Evolutionary conservation across 805 yeast genomes (phyloP), one percentile per base, ranked within the genome.

Genomic region (Candida maris): DNA sequence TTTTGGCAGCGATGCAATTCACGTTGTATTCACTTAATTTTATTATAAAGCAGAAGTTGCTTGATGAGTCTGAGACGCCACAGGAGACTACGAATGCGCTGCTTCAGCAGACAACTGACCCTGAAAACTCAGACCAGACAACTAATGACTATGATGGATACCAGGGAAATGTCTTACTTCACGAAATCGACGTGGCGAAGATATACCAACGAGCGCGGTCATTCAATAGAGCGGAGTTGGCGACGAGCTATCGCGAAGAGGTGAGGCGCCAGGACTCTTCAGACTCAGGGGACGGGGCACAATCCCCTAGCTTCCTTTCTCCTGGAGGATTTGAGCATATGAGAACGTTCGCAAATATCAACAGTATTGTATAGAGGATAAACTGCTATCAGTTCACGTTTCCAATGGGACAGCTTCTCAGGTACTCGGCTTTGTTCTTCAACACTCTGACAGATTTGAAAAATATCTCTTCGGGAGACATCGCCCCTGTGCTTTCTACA

Each of bases 401-500:
- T 29, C 79, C 75, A 42, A 85, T 82, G 33, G 93, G 91, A 62
- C 93, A 85, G 55, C 69, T 77, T 58, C 84, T 78, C 61, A 85
- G 68, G 57, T 81, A 82, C 46, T 80, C 85, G 23, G 85, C 89
- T 67, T 93, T 93, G 57, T 82, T 81, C 63, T 79, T 85, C 59
- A 93, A 71, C 37, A 88, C 80, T 59, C 91, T 75, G 34, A 93
- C 84, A 42, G 91, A 79, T 62, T 91, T 93, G 67, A 87, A 79
- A 65, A 93, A 93, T 37, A 93, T 87, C 66, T 91, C 97, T 53
- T 86, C 96, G 16, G 98, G 96, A 12, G 87, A 70, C 96, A 93
- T 89, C 27, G 97, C 96, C 26, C 98, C 97, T 3, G 95, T 81
- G 38, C 91, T 80, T 65, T 93, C 98, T 31, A 93, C 88, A 53